Evolutionary conservation across 2,329 filamentous ascomycete genomes (phyloP), one percentile per base, ranked within the genome.

Genomic region (Clonostachys byssicola): DNA sequence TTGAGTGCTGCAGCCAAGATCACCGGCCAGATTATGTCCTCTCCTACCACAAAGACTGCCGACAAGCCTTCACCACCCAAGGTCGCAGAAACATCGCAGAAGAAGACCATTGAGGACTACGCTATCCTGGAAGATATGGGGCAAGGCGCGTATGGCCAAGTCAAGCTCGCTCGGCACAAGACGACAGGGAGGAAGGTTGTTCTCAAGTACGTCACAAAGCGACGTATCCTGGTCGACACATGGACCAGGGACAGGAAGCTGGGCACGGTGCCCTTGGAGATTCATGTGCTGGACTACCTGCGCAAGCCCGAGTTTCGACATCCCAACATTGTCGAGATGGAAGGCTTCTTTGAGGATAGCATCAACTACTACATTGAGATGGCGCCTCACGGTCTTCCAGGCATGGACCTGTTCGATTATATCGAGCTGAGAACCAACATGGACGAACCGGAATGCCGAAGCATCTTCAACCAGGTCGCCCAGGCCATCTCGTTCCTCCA

Each of bases 331-430:
- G 81, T 88, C 14, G 83, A 87, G 63, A 87, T 88, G 83, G 77
- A 83, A 50, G 81, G 83, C 51, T 88, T 88, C 61, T 87, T 88
- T 55, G 84, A 88, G 63, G 89, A 95, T 55, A 85, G 89, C 53
- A 75, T 85, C 57, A 97, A 99, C 62, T 99, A 99, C 70, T 99
- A 99, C 67, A 99, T 99, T 56, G 94, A 97, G 65, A 99, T 97
- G 90, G 78, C 88, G 13, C 94, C 94, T 0, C 94, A 97, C 59
- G 94, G 94, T 2, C 75, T 96, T 36, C 94, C 94, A 0, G 94
- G 94, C 12, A 97, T 99, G 92, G 94, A 99, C 65, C 78, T 99
- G 3, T 99, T 99, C 60, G 94, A 99, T 68, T 99, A 99, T 65
- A 99, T 99, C 55, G 94, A 99, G 66, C 78, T 99, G 46, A 86